phyloP scores from a whole-genome alignment of 192 early-diverging fungal species.

The Umbelopsis vinacea region DNA sequence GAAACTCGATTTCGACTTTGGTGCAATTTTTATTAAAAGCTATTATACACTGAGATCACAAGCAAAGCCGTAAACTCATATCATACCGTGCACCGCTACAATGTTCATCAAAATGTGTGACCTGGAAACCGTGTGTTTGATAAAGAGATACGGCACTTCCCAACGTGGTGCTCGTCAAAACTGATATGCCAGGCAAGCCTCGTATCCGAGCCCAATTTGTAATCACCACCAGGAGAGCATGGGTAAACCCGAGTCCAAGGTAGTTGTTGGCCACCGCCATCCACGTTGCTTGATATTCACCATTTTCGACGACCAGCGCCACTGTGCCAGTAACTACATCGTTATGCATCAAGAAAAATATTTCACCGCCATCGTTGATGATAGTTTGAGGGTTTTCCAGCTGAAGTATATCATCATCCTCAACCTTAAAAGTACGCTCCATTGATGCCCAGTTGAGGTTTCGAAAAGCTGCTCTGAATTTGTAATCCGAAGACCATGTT shows the following conservation, averaged over 20 bases:
- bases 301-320: background rate
- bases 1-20: background rate
- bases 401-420: background rate
- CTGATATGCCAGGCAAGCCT: background rate
- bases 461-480: conserved; percentile 11
- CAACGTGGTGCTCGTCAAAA: background rate
- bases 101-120: background rate
- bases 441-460: conserved; percentile 1
- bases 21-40: background rate
- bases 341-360: background rate
- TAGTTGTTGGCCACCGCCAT: background rate
- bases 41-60: background rate
- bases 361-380: conserved; percentile 9
- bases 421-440: background rate
- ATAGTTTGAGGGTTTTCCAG: background rate
- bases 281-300: background rate
- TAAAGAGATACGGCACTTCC: background rate
- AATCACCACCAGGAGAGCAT: background rate
- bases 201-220: background rate
- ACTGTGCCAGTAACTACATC: background rate
- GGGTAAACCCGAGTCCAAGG: background rate
- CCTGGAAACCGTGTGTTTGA: background rate
- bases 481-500: background rate
- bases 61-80: background rate
- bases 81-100: background rate